Evolutionary conservation across 345 rosid genomes (phyloP), one percentile per base, ranked within the genome.

Genomic region (Hibiscus trionum): DNA sequence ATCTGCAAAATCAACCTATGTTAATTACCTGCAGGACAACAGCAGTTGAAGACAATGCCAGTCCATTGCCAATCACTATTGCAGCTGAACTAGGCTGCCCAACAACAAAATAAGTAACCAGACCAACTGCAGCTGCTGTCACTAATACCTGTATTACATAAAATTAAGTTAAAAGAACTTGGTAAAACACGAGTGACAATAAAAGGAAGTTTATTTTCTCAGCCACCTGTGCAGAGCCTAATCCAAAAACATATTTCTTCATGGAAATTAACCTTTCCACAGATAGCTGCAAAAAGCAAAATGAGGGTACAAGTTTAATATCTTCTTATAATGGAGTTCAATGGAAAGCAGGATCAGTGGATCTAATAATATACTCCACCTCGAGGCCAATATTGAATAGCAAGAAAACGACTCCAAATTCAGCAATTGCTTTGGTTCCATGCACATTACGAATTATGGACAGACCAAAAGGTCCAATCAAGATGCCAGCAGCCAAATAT

Each of bases 241-340:
- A 81, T 74, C 99, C 99, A 71, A 95, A 95, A 73, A 95, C 99
- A 79, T 95, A 95, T 79, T 90, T 95, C 92, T 95, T 95, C 99
- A 95, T 95, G 82, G 99, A 90, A 80, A 95, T 95, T 73, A 95
- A 90, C 80, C 99, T 88, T 84, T 95, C 99, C 84, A 95, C 99
- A 73, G 99, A 94, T 46, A 95, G 97, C 99, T 95, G 82, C 73
- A 80, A 81, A 77, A 75, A n/a, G 27, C 44, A 82, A 35, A 83
- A 65, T 66, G 74, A 67, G 74, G 73, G 31, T 73, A 77, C 74
- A 76, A 72, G 21, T 37, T 75, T 60, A 66, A 64, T 53, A 27
- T 44, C 59, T 82, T 61, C 16, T 63, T n/a, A 73, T 71, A 35
- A 68, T 35, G 76, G 66, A 73, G 67, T 76, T 17, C 52, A 73